Evolutionary conservation across 352 stramenopile genomes (phyloP).

Genomic region (Phytophthora tentaculata): DNA sequence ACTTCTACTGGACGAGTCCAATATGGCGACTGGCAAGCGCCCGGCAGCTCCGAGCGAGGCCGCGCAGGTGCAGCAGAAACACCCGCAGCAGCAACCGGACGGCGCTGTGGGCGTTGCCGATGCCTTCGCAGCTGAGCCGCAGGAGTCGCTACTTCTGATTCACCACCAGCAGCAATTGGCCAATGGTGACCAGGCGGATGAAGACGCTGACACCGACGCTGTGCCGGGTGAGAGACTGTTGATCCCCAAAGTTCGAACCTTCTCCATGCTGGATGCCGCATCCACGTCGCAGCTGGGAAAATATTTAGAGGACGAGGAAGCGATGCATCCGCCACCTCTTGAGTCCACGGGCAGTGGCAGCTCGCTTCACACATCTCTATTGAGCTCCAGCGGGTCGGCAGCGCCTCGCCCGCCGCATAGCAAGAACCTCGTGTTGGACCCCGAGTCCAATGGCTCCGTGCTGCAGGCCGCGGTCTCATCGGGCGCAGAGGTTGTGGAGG

Average conservation of each 20-base stretch:
- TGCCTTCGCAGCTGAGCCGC: constrained; percentile 6
- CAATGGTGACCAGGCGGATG: constrained; percentile 22
- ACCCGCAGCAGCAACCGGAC: constrained; percentile 11
- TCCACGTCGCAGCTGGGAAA: constrained; percentile 37
- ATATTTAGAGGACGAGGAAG: constrained; percentile 49
- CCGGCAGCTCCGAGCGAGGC: constrained; percentile 17
- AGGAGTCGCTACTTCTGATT: constrained; percentile 10
- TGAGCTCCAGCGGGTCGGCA: constrained; percentile 31
- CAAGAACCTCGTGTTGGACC: constrained; percentile 55
- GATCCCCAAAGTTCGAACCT: constrained; percentile 48
- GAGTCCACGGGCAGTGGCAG: constrained; percentile 20
- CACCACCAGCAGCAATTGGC: constrained; percentile 10
- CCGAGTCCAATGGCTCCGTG: constrained; percentile 47
- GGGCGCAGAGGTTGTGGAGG: constrained; percentile 56
- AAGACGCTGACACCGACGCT: constrained; percentile 5
- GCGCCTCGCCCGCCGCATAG: constrained; percentile 41
- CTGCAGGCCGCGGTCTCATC: constrained; percentile 57
- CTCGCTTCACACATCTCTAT: constrained; percentile 28
- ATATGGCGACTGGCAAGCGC: constrained; percentile 31
- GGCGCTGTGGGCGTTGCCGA: constrained; percentile 8
- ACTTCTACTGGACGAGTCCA: constrained; percentile 2
- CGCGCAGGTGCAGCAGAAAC: constrained; percentile 22
- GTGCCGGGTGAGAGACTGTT: constrained; percentile 27
- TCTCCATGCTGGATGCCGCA: constrained; percentile 41
- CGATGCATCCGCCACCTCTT: constrained; percentile 25